Evolutionary conservation across 768 basidiomycete genomes (phyloP), one percentile per base, ranked within the genome.

Genomic region (Bullera alba): DNA sequence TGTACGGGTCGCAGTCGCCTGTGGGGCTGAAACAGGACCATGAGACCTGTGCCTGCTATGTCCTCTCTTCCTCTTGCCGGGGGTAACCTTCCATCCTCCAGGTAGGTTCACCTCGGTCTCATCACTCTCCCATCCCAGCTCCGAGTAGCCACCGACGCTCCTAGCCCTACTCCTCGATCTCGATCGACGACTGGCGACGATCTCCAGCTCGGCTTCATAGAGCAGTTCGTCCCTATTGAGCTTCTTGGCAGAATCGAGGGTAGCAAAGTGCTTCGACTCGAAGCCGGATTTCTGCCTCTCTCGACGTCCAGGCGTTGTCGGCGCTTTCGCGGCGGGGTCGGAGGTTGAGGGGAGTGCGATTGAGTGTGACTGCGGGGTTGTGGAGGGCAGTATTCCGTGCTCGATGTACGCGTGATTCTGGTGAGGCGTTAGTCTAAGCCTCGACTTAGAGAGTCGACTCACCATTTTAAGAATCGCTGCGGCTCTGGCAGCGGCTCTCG

Each of bases 401-500:
- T 85, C 81, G 63, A 87, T 85, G 60, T 92, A 89, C 58, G 87
- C 86, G 71, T 91, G 84, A 61, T 92, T 84, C 84, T 88, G 51
- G n/a, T 19, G 28, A 21, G 14, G 52, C 45, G 35, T 5, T 12
- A 50, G 16, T 22, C 32, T 37, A 46, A 27, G 19, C 48, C n/a
- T 32, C 37, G 5, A 19, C 16, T 4, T 14, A 6, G 37, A 17
- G 12, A 4, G 46, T 38, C 1, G 12, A 70, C 81, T n/a, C 42
- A 87, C 88, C 77, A 87, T 79, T 72, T 86, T 89, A 60, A 95
- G 76, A 51, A 95, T 91, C 0, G 91, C 91, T 28, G 87, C 90
- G n/a, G 90, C 91, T 42, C 87, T 76, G 2, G 90, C 91, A 39
- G 91, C 91, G 16, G 87, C 87, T 51, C 79, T 77, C 2, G 91